Conservation (phyloP, 139 green algal genomes). For the Marvania coccoides region DNA sequence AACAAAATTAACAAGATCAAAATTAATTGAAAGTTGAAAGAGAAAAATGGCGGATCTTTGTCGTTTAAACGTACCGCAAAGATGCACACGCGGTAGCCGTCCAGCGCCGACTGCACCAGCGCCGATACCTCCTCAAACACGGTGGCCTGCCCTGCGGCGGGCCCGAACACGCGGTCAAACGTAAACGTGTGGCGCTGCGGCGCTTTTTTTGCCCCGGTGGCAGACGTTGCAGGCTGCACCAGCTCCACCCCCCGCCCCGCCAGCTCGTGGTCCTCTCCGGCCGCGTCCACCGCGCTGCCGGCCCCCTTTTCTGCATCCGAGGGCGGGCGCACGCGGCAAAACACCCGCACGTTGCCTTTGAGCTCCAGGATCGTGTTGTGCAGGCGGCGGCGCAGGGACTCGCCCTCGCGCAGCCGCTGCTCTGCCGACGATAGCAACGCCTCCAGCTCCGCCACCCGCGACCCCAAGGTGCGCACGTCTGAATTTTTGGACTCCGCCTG, state of each 20-base stretch:
- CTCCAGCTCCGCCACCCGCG: slow-evolving; percentile 55
- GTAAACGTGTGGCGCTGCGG: slow-evolving; percentile 53
- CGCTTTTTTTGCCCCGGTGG: not conserved
- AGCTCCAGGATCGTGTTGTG: slow-evolving; percentile 75
- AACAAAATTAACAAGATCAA: too few species aligned
- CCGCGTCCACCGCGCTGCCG: slow-evolving; percentile 14
- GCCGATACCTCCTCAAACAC: slow-evolving; percentile 84
- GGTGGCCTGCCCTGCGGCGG: slow-evolving; percentile 48
- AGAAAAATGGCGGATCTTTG: too few species aligned
- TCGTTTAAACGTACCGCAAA: not conserved
- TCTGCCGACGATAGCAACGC: slow-evolving; percentile 29
- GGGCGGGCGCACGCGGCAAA: slow-evolving; percentile 67
- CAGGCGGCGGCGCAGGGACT: slow-evolving; percentile 46
- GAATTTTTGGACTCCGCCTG: slow-evolving; percentile 15
- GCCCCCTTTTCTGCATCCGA: slow-evolving; percentile 5
- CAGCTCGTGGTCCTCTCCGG: slow-evolving; percentile 38
- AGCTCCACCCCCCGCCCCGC: slow-evolving; percentile 30
- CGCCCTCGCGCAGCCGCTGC: slow-evolving; percentile 26
- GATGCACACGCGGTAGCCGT: slow-evolving; percentile 22
- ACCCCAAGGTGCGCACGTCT: slow-evolving; percentile 37
- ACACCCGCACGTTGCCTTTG: slow-evolving; percentile 83
- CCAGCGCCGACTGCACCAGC: slow-evolving; percentile 75
- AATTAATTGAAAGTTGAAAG: too few species aligned
- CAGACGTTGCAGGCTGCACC: not conserved
- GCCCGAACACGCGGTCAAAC: slow-evolving; percentile 75